Evolutionary conservation across 2,329 filamentous ascomycete genomes (phyloP), one percentile per base, ranked within the genome.

Genomic region (Fusarium sp.): DNA sequence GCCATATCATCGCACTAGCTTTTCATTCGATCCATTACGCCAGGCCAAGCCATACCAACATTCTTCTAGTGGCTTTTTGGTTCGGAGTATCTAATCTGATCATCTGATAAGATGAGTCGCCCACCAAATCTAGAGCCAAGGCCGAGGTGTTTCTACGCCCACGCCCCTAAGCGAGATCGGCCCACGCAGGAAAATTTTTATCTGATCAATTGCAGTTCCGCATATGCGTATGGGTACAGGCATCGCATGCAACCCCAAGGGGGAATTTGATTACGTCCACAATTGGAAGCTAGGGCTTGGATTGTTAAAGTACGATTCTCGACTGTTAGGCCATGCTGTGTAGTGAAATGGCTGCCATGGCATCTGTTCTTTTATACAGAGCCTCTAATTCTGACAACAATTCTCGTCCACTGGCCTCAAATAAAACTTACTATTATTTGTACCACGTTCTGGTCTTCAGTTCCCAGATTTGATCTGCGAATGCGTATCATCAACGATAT

Each of bases 81-180:
- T 34, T 37, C 44, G 32, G 61, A 71, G 63, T 76, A 81, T 81
- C 77, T 82, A 80, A 82, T 82, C 80, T 80, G 80, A 82, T 82
- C 71, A 82, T 82, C 80, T 77, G 80, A 82, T 82, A 81, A 82
- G 80, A 82, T 82, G 75, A 72, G 42, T 24, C 44, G 40, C 47
- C 56, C 67, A 53, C 47, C 54, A 51, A 24, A 32, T n/a, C 14
- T 27, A 62, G 57, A 60, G n/a, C 37, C 24, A 55, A 29, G 30
- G 25, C 47, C 48, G 42, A 37, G 18, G 41, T 12, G 5, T 53
- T 53, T 34, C 53, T 71, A 66, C 18, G 11, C 40, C 16, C 69
- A 65, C 70, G 45, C 73, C 52, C 63, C 46, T 14, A 44, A 48
- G 72, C 74, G 74, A 76, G 30, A 60, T 73, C 74, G 74, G 74